Evolutionary conservation across 768 basidiomycete genomes (phyloP), one percentile per base, ranked within the genome.

Genomic region (Kwoniella sp.): DNA sequence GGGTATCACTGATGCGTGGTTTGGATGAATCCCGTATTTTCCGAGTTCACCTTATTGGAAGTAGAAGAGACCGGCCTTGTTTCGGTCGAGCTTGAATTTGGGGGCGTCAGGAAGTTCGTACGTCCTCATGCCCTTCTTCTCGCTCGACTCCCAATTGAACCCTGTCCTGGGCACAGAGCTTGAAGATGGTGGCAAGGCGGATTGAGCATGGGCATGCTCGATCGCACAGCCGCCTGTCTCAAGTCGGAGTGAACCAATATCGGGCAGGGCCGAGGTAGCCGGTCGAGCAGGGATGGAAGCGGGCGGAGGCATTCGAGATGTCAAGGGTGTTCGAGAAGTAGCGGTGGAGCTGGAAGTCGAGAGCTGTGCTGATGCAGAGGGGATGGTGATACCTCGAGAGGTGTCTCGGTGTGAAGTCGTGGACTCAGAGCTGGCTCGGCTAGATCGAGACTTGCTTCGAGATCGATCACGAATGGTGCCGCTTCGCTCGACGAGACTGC

Each of bases 51-150:
- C 36, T 25, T 59, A 64, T 26, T 64, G 63, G 65, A 76, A 76
- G 58, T 74, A 76, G 64, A 76, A 76, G 49, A 76, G 62, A 17
- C 74, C 72, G 25, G 70, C 52, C 50, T 73, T 76, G 49, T 46
- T 67, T 24, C 64, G 40, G 40, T 70, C 64, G 21, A 68, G 50
- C 61, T 70, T 72, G 64, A 72, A 58, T 30, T 64, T 64, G 13
- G 62, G 62, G 29, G 48, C 68, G 30, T 68, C 61, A 1, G 74
- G 74, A 15, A 76, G 33, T 13, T 60, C 65, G 57, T 76, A 76
- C 54, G 69, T 72, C 65, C 65, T 73, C 49, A 69, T 72, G 17
- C 74, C 72, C 52, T 70, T 67, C 46, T 62, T 58, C 63, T 75
- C 71, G 37, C 48, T 58, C 30, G 72, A 68, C 22, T 62, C 63